phyloP scores from a whole-genome alignment of 345 rosid genomes.

The Moringa oleifera region DNA sequence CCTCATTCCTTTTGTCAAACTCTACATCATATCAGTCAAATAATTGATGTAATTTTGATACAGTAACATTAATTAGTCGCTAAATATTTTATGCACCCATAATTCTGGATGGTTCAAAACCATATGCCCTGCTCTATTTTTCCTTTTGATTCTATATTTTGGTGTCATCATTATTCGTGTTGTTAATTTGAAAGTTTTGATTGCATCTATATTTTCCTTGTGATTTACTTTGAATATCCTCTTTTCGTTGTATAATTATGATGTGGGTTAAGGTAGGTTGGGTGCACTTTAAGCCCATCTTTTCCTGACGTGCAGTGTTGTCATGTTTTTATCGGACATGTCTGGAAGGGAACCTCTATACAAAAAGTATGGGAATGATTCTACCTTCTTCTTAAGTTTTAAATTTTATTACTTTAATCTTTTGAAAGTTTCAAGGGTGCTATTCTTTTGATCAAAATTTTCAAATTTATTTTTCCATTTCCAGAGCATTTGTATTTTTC shows the following conservation, averaged over 20 bases:
- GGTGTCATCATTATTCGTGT: not conserved
- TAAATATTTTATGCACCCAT: not conserved
- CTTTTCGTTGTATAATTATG: not conserved
- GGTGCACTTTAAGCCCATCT: slow-evolving; percentile 24
- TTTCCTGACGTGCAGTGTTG: slow-evolving; percentile 65
- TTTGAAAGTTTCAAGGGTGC: slow-evolving; percentile 1
- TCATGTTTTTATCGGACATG: slow-evolving; percentile 98
- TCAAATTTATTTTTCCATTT: not conserved
- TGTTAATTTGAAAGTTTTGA: not conserved
- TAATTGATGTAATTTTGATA: too few species aligned
- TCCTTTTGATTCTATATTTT: not conserved
- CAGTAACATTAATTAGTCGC: too few species aligned
- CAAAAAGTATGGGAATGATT: slow-evolving; percentile 52
- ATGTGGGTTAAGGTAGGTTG: not conserved
- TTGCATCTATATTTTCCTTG: not conserved
- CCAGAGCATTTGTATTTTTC: slow-evolving; percentile 84
- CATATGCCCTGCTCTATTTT: not conserved
- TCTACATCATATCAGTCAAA: too few species aligned
- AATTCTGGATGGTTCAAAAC: not conserved
- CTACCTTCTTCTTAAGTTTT: not conserved
- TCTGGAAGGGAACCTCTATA: slow-evolving; percentile 96
- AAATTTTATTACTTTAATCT: not conserved
- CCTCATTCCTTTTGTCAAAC: too few species aligned
- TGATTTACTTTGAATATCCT: not conserved
- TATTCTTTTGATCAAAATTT: slow-evolving; percentile 15